Percentiles rank a stretch among this genome's conserved stretches.
These are phyloP conservation scores for Apiotrichum laibachii DNA, from an alignment of 1,284 basidiomycete genomes.

Conservation along the genomic window DNA sequence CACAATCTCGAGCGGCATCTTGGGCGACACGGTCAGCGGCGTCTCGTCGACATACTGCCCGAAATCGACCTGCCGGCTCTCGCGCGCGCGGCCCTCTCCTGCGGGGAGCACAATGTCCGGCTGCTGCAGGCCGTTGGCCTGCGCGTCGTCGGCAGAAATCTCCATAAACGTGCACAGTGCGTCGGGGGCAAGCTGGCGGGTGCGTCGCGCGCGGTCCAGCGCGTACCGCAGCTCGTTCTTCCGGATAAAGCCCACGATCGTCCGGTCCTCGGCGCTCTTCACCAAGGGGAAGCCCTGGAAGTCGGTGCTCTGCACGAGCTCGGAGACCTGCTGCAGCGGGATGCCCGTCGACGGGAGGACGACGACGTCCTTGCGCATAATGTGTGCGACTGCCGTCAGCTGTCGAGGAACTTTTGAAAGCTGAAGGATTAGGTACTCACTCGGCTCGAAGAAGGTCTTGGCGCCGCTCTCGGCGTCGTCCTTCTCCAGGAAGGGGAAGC, in stretches of 20 bases:
- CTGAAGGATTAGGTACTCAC: constrained; percentile 55
- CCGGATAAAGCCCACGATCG: constrained; percentile 83
- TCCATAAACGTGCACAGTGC: constrained; percentile 68
- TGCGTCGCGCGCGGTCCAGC: constrained; percentile 69
- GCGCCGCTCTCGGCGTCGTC: constrained; percentile 88
- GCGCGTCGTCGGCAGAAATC: constrained; percentile 30
- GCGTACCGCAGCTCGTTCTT: constrained; percentile 81
- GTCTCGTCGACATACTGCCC: constrained; percentile 94
- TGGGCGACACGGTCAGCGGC: constrained; percentile 87
- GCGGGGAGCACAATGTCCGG: constrained; percentile 39
- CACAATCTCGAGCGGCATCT: constrained; percentile 89
- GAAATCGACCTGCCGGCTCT: constrained; percentile 60
- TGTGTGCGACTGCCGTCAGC: constrained; percentile 66
- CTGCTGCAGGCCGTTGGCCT: constrained; percentile 21
- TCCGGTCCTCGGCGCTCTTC: constrained; percentile 54
- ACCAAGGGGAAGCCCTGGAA: constrained; percentile 94
- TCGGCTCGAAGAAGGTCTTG: constrained; percentile 82
- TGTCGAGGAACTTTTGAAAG: not conserved
- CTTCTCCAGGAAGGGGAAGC: constrained; percentile 86
- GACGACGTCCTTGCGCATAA: constrained; percentile 79
- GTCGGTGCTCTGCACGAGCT: constrained; percentile 63
- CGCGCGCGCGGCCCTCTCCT: constrained; percentile 16
- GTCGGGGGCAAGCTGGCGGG: constrained; percentile 61
- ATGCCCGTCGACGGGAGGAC: constrained; percentile 73
- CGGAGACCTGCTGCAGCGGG: constrained; percentile 70